Conservation (phyloP, 345 rosid genomes). For the Lumnitzera racemosa region DNA sequence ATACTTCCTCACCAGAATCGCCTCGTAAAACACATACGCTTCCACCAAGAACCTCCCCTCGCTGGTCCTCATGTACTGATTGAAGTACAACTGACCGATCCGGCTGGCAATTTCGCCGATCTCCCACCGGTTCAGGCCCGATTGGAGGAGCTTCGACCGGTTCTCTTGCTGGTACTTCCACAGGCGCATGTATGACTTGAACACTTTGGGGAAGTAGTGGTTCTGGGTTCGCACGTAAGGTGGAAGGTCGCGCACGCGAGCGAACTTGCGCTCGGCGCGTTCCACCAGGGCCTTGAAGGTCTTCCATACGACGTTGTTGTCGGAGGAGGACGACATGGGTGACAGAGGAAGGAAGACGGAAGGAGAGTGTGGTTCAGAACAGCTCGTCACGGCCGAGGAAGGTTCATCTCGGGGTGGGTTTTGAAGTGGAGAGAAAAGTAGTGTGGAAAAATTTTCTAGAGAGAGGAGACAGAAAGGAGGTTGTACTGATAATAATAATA, state of each 20-base stretch:
- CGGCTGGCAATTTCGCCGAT: constrained; percentile 99
- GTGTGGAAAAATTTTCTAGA: not conserved
- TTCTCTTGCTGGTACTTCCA: constrained; percentile 96
- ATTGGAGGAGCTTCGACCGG: constrained; percentile 53
- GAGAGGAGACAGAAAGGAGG: constrained; percentile 8
- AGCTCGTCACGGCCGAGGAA: not conserved
- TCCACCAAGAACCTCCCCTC: constrained; percentile 79
- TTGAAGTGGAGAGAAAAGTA: not conserved
- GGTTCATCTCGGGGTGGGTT: not conserved
- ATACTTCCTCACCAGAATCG: constrained; percentile 69
- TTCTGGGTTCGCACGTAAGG: constrained; percentile 43
- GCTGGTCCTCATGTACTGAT: constrained; percentile 91
- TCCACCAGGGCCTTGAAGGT: constrained; percentile 73
- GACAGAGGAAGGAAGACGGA: not conserved
- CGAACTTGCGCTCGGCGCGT: constrained; percentile 90
- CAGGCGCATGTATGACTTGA: constrained; percentile 87
- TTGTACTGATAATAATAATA: not conserved
- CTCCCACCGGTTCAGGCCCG: constrained; percentile 95
- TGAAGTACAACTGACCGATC: constrained; percentile 95
- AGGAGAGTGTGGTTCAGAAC: too few species aligned
- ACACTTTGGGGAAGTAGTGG: constrained; percentile 69
- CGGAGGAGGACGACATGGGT: constrained; percentile 32
- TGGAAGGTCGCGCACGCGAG: constrained; percentile 78
- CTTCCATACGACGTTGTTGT: constrained; percentile 33
- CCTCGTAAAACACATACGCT: constrained; percentile 88